These are phyloP conservation scores for Phytophthora tentaculata DNA, from an alignment of 352 stramenopile species.

Conservation along the genomic window DNA sequence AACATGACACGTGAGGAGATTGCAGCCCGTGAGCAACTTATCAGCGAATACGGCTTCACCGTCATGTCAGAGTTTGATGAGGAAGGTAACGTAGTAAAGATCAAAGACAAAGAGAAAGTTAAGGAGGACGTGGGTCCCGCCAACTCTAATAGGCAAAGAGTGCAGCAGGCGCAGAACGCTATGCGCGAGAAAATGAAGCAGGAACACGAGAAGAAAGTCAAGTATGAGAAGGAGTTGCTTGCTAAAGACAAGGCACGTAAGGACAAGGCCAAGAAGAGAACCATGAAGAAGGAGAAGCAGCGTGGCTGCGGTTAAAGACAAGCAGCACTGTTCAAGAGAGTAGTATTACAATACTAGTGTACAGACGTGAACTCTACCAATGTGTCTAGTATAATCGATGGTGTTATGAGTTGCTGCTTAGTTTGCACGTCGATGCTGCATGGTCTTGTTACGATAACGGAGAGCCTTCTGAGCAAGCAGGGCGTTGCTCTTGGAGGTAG, in stretches of 20 bases:
- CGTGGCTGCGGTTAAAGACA: constrained; percentile 57
- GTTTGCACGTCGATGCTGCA: constrained; percentile 15
- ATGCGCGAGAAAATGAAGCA: constrained; percentile 79
- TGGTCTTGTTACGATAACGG: constrained; percentile 9
- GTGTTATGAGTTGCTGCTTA: constrained; percentile 8
- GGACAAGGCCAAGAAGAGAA: constrained; percentile 77
- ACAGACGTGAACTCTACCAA: constrained; percentile 13
- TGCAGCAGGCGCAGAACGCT: constrained; percentile 54
- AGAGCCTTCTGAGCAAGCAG: too few relatives aligned
- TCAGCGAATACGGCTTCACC: constrained; percentile 82
- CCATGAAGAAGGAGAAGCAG: constrained; percentile 77
- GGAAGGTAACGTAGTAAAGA: constrained; percentile 84
- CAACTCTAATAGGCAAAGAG: constrained; percentile 65
- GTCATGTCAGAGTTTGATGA: constrained; percentile 85
- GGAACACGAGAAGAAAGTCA: constrained; percentile 74
- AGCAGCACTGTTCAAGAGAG: not conserved
- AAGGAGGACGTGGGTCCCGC: constrained; percentile 35
- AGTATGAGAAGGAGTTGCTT: constrained; percentile 73
- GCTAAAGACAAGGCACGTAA: constrained; percentile 74
- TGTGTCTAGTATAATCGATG: constrained; percentile 17
- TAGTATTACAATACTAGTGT: constrained; percentile 28
- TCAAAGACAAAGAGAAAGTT: constrained; percentile 68
- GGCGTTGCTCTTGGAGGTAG: too few relatives aligned
- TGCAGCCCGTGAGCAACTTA: constrained; percentile 72
- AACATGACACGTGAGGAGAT: constrained; percentile 86